These are phyloP conservation scores for Colletotrichum sp. DNA, from an alignment of 2,329 filamentous ascomycete species.

Conservation along the genomic window DNA sequence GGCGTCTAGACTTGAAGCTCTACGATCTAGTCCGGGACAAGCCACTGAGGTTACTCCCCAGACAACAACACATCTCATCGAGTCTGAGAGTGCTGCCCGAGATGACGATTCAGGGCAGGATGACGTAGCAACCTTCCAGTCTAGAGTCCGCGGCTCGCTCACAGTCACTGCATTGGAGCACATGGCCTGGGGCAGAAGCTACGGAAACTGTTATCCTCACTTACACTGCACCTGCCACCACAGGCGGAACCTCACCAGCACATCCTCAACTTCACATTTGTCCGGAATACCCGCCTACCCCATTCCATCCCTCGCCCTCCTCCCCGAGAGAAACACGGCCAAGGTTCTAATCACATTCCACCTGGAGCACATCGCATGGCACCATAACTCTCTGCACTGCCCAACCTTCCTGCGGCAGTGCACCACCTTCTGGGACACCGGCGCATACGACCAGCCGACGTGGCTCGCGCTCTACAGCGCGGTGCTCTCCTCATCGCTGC, in stretches of 20 bases:
- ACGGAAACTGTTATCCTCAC: not conserved
- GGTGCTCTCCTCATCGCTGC: not conserved
- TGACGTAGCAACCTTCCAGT: not conserved
- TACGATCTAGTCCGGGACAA: not conserved
- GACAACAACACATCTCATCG: not conserved
- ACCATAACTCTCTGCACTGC: not conserved
- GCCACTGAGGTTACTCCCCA: not conserved
- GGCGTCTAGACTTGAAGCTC: not conserved
- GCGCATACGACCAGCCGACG: not conserved
- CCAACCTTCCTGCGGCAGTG: not conserved
- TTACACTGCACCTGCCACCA: not conserved
- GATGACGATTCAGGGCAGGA: not conserved
- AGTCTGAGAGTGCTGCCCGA: not conserved
- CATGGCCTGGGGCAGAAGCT: not conserved
- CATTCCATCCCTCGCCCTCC: not conserved
- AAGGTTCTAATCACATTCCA: not conserved
- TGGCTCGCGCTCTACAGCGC: not conserved
- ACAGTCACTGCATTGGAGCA: not conserved
- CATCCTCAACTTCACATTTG: not conserved
- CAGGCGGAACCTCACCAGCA: not conserved
- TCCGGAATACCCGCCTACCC: fast-evolving
- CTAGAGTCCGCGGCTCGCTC: not conserved
- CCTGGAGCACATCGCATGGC: not conserved
- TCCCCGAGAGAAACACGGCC: not conserved
- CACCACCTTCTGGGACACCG: not conserved